Base-by-base conservation (phyloP, 2,329 filamentous ascomycete species). In the Chrysoporthe cubensis region DNA sequence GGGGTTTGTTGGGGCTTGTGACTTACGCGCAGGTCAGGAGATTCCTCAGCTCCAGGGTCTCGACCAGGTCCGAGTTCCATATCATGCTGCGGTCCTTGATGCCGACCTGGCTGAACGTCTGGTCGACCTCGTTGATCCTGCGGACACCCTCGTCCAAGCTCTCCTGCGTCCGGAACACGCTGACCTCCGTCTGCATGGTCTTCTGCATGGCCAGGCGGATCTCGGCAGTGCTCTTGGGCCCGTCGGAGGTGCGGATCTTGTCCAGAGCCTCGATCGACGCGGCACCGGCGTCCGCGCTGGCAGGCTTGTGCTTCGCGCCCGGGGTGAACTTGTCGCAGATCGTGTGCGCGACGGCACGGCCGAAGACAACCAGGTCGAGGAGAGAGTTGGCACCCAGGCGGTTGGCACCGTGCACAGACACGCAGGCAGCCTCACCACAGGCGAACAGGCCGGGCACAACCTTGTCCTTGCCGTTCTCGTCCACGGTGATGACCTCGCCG, bases 31-130 rank as follows among this genome's bases (percentile, higher is more conserved):
- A 98, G 76, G 96, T 98, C 78, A 99, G 84, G 76, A 99, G 82
- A 82, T 99, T 99, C 77, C 94, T 88, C 77, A 98, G 86, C 83
- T 99, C 96, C 66, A 99, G 89, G 8, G 95, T 97, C 87, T 98
- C 95, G 71, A 97, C 93, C 50, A 98, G 88, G 78, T 98, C 95
- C 34, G 92, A 94, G 89, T 98, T 98, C 95, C 95, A 98, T 85
- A 98, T 98, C 95, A 98, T 97, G 87, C 93, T 96, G 81, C 96
- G 92, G 82, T 98, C 95, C 88, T 97, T 97, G 84, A 93, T 97
- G 77, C 93, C 93, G 74, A 98, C 91, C 77, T 97, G 86, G 75
- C 85, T 82, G 83, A 91, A 98, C 76, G 85, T 87, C 75, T 87
- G 81, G 79, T 98, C 95, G 74, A 98, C 93, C 74, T 93, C 89